These are phyloP conservation scores for Nicotiana knightiana DNA, from an alignment of 257 asterid species.

Conservation along the genomic window DNA sequence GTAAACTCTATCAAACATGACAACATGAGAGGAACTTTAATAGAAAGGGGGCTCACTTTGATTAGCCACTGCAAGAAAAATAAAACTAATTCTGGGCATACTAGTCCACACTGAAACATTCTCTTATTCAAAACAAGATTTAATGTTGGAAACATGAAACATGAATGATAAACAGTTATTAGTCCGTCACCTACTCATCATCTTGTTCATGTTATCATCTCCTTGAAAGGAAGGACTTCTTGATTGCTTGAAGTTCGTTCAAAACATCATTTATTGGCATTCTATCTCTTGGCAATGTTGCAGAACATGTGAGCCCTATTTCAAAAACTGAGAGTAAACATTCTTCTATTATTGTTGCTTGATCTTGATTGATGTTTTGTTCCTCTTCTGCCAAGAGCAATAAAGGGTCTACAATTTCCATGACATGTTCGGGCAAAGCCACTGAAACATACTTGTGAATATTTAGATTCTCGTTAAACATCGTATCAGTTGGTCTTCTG, in stretches of 20 bases:
- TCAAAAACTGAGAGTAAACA: conserved; percentile 15
- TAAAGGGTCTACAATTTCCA: conserved; percentile 18
- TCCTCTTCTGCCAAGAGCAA: conserved; percentile 15
- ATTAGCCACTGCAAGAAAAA: neutral
- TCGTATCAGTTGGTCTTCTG: conserved; percentile 27
- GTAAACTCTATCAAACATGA: neutral
- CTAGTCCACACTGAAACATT: neutral
- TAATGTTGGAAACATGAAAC: neutral
- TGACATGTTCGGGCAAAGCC: conserved; percentile 20
- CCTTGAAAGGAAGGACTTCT: neutral
- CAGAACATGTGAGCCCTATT: conserved; percentile 23
- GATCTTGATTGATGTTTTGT: neutral
- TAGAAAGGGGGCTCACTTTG: neutral
- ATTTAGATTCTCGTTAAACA: conserved; percentile 13
- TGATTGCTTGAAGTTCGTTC: conserved; percentile 17
- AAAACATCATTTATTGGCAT: conserved; percentile 14
- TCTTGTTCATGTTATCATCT: neutral
- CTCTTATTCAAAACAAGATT: neutral
- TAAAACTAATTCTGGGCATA: neutral
- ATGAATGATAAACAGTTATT: neutral
- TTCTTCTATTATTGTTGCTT: conserved; percentile 8
- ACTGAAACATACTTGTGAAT: conserved; percentile 16
- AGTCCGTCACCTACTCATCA: neutral
- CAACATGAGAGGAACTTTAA: neutral
- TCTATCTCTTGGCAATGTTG: conserved; percentile 16